Evolutionary conservation across 148 eudicot genomes (phyloP).

Genomic region (Suaeda aralocaspica): DNA sequence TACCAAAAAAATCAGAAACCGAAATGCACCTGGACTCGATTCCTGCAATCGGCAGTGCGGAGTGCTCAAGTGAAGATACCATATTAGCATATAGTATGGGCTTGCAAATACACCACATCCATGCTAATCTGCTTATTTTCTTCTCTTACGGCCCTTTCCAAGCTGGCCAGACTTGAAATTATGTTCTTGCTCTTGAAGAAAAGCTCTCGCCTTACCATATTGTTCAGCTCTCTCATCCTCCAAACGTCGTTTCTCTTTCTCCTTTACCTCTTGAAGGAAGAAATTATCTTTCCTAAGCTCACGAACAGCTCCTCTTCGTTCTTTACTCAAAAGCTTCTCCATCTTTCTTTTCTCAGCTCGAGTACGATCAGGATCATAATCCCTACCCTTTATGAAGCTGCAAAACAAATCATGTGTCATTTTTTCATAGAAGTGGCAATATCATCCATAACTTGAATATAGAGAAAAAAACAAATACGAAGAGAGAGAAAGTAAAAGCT

Average conservation of each 20-base stretch:
- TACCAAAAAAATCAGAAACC: too few relatives aligned
- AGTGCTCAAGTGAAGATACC: too few relatives aligned
- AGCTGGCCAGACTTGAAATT: constrained; percentile 89
- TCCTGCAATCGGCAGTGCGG: too few relatives aligned
- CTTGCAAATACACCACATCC: too few relatives aligned
- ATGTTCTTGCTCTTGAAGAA: constrained; percentile 96
- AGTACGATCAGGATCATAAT: constrained; percentile 90
- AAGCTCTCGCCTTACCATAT: constrained; percentile 65
- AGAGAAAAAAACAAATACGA: not conserved
- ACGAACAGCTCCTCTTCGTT: constrained; percentile 68
- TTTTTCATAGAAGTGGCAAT: not conserved
- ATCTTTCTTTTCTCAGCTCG: constrained; percentile 64
- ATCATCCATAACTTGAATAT: not conserved
- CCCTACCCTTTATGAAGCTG: constrained; percentile 85
- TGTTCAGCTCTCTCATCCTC: constrained; percentile 75
- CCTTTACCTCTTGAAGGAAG: constrained; percentile 68
- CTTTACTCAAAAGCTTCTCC: constrained; percentile 42
- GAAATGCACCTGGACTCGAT: too few relatives aligned
- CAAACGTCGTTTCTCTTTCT: constrained; percentile 41
- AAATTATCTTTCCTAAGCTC: constrained; percentile 80
- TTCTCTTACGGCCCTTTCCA: constrained; percentile 68
- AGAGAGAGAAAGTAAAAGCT: not conserved
- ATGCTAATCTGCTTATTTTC: constrained; percentile 32
- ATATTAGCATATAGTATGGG: too few relatives aligned
- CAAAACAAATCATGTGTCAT: constrained; percentile 20